Evolutionary conservation across 257 asterid genomes (phyloP), one percentile per base, ranked within the genome.

Genomic region (Nicotiana noctiflora): DNA sequence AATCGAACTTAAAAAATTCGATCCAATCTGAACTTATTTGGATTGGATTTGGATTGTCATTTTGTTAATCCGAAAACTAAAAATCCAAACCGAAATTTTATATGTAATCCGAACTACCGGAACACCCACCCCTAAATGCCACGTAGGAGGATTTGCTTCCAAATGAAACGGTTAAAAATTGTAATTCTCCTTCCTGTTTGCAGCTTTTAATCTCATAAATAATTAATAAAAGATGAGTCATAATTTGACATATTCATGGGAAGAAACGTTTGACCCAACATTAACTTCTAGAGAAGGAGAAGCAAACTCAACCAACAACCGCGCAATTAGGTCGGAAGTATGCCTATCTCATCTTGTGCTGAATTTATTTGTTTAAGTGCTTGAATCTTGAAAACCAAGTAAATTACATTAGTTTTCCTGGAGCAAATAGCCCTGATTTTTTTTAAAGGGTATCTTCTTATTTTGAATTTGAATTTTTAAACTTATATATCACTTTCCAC

Each of bases 331-430:
- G 83, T 85, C 46, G 52, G 52, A 29, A 65, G 57, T 56, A 75
- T 51, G 75, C 21, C 13, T 11, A 21, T 44, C 59, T 70, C 59
- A 44, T 81, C 60, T 21, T 68, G 52, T 18, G 34, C 29, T 51
- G 51, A 68, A 27, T 78, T 15, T 8, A 74, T 1, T 68, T 40
- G 49, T 40, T 40, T 2, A 40, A 62, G 14, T 21, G 3, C 18
- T 78, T 56, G 27, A 85, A 82, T 85, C 83, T 75, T 85, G 21
- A 85, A 65, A 60, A 79, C 49, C 72, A 84, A 76, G 81, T 8
- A 57, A 29, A 37, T 46, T 12, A 14, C 44, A 32, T 72, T 25
- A 25, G 10, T 5, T 21, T 19, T 46, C 44, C 46, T 14, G 29
- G 44, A 64, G 1, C 17, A 66, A 34, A 61, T 25, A 23, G 0